Evolutionary conservation across 371 early-diverging fungal genomes (phyloP), one percentile per base, ranked within the genome.

Genomic region (Synchytrium microbalum): DNA sequence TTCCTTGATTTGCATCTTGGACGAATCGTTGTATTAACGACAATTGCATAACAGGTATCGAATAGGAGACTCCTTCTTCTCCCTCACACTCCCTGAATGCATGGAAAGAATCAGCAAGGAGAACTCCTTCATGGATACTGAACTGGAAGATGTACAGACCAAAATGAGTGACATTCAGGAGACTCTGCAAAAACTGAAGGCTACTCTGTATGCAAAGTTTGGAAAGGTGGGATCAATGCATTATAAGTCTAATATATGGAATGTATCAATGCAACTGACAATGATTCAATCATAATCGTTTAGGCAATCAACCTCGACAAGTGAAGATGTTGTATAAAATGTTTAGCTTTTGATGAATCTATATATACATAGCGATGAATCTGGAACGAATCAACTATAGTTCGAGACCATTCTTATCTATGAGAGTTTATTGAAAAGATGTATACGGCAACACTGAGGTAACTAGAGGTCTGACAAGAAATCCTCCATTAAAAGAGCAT

Each of bases 111-210:
- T 79, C 2, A 81, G 80, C 64, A 77, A 74, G 58, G 89, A 91
- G 3, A 72, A 81, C 23, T 54, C 33, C 0, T 46, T n/a, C 32
- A n/a, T 76, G 2, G 57, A 61, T n/a, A 13, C 32, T 10, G 73
- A 80, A 25, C 60, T 79, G 31, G 84, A 79, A 30, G 72, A 72
- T 10, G 67, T 88, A 16, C 81, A 81, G 61, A 73, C 71, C 3
- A 77, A 80, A 55, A 79, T 93, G 28, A 88, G 88, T 33, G 72
- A 64, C 2, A 79, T 90, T 32, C 72, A 81, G 46, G 75, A 72
- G 3, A 80, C 92, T 69, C 92, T 97, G 95, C 83, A 79, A 1
- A 84, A 77, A 57, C 84, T 97, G 54, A 95, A 96, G 76, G 88
- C 81, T 61, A 69, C 73, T 2, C 80, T 97, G 55, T 96, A 97